Percentiles rank a stretch among this genome's conserved stretches.
Evolutionary conservation across 2,329 filamentous ascomycete genomes (phyloP).

Genomic region (Diaporthe sp.): DNA sequence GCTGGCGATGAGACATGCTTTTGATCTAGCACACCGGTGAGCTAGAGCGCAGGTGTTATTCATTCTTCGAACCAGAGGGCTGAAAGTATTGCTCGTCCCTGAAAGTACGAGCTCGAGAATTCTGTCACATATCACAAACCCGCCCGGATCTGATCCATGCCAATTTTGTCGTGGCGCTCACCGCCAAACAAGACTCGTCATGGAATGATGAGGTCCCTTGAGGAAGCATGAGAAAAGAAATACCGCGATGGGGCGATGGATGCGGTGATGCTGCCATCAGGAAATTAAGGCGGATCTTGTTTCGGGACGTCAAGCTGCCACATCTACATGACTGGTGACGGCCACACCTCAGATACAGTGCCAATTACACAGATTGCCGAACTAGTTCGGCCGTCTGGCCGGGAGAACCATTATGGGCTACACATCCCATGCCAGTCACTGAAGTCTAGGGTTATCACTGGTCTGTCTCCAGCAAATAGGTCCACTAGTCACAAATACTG

Average conservation of each 20-base stretch:
- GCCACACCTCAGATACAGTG: neutral
- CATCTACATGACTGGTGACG: slow-evolving; percentile 6
- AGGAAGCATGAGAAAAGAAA: slow-evolving; percentile 9
- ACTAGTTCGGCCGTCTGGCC: neutral
- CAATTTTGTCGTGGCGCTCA: slow-evolving; percentile 23
- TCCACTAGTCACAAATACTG: neutral
- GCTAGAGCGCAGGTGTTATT: slow-evolving; percentile 9
- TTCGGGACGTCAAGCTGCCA: slow-evolving; percentile 12
- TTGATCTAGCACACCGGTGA: slow-evolving; percentile 14
- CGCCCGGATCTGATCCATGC: slow-evolving; percentile 19
- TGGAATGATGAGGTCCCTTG: neutral
- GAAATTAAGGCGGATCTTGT: slow-evolving; percentile 25
- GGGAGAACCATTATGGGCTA: neutral
- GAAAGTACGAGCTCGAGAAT: slow-evolving; percentile 16
- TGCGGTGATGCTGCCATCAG: neutral
- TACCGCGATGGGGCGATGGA: neutral
- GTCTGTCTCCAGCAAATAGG: too few relatives aligned
- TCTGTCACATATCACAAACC: slow-evolving; percentile 31
- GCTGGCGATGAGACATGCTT: slow-evolving; percentile 23
- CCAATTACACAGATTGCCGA: neutral
- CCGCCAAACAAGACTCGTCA: slow-evolving; percentile 31
- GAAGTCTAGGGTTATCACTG: neutral
- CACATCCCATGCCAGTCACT: neutral
- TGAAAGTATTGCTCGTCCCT: slow-evolving; percentile 1
- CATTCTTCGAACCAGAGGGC: slow-evolving; percentile 22